A percentile compares a stretch with the other conserved stretches of the same genome.
phyloP scores from a whole-genome alignment of 345 rosid genomes.

The Erysimum cheiranthoides region DNA sequence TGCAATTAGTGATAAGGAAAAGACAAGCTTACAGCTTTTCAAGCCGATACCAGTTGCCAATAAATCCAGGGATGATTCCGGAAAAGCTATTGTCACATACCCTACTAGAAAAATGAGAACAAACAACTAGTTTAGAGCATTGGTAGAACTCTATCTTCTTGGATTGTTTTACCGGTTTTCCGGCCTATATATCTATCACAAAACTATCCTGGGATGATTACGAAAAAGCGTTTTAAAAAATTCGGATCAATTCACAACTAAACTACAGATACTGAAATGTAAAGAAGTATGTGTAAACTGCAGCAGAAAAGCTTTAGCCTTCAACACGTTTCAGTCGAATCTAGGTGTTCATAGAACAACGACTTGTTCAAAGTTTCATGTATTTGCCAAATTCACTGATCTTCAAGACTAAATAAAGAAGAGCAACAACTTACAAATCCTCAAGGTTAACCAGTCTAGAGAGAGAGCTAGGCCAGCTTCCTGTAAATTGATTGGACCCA shows the following conservation, averaged over 20 bases:
- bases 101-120: constrained; percentile 54
- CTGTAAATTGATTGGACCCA: constrained; percentile 50
- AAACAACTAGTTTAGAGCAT: constrained; percentile 10
- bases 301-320: background rate
- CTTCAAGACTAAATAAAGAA: too few relatives aligned
- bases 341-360: too few relatives aligned
- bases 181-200: too few relatives aligned
- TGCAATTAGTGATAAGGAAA: background rate
- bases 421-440: constrained; percentile 25
- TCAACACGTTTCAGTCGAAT: too few relatives aligned
- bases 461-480: constrained; percentile 49
- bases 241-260: too few relatives aligned
- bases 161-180: too few relatives aligned
- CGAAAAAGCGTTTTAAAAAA: too few relatives aligned
- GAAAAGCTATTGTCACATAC: constrained; percentile 73
- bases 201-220: too few relatives aligned
- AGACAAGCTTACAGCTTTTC: constrained; percentile 59
- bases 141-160: background rate
- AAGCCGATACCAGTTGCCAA: constrained; percentile 69
- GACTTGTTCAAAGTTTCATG: background rate
- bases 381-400: too few relatives aligned
- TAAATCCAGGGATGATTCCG: constrained; percentile 65
- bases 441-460: constrained; percentile 45
- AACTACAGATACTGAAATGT: too few relatives aligned
- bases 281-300: too few relatives aligned